Conservation (phyloP, 2,329 filamentous ascomycete species). For the Trichoderma koningiopsis region DNA sequence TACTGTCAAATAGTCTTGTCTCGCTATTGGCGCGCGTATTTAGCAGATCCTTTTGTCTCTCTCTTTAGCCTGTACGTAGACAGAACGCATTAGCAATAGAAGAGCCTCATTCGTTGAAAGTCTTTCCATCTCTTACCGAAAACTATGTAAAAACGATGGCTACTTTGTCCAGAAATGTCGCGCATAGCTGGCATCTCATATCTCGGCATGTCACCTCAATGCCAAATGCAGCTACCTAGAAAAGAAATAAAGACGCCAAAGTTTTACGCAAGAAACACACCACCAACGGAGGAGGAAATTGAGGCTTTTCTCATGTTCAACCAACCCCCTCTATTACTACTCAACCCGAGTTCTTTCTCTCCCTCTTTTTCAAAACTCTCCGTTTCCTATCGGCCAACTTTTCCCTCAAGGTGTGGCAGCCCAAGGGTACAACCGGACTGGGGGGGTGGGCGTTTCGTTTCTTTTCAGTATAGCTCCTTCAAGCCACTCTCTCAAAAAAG, state of each 20-base stretch:
- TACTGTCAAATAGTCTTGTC: background rate
- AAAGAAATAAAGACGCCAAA: background rate
- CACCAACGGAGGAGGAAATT: background rate
- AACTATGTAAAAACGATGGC: background rate
- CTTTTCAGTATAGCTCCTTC: constrained; percentile 1
- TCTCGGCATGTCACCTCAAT: background rate
- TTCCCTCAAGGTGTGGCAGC: constrained; percentile 15
- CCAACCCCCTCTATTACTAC: background rate
- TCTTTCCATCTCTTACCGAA: background rate
- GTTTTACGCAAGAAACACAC: background rate
- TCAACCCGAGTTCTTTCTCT: background rate
- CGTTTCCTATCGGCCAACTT: constrained; percentile 10
- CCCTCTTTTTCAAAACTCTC: background rate
- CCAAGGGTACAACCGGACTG: constrained; percentile 6
- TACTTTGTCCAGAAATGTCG: background rate
- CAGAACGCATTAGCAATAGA: background rate
- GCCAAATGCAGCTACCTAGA: background rate
- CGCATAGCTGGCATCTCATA: background rate
- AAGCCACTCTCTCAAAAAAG: background rate
- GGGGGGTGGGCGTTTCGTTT: background rate
- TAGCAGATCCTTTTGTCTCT: background rate
- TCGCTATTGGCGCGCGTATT: background rate
- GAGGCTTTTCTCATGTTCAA: background rate
- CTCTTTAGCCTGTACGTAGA: background rate
- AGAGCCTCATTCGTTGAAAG: background rate